A percentile compares a stretch with the other conserved stretches of the same genome.
These are phyloP conservation scores for Microdochium nivale DNA, from an alignment of 2,329 filamentous ascomycete species.

Conservation along the genomic window DNA sequence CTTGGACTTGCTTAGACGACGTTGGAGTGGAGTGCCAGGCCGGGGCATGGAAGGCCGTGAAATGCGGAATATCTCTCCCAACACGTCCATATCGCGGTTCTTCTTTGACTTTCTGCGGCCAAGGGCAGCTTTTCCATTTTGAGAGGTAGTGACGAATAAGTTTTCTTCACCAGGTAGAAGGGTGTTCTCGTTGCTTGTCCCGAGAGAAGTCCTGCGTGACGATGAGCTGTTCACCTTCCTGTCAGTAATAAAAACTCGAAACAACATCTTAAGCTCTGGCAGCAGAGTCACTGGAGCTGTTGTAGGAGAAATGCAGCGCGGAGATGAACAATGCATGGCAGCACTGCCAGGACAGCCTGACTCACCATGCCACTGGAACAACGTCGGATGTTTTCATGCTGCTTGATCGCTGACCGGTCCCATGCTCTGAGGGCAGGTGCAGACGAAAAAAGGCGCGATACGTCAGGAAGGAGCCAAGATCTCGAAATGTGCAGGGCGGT, in stretches of 20 bases:
- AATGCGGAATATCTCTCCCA: not conserved
- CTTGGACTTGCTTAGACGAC: not conserved
- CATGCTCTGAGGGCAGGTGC: too few relatives aligned
- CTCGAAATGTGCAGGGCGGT: too few relatives aligned
- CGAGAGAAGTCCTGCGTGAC: not conserved
- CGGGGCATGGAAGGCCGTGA: not conserved
- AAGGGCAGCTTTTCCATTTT: not conserved
- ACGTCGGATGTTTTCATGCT: too few relatives aligned
- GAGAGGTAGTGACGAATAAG: not conserved
- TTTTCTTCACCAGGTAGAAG: not conserved
- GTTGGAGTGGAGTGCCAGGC: not conserved
- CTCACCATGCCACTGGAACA: too few relatives aligned
- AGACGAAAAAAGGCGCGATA: too few relatives aligned
- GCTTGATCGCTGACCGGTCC: too few relatives aligned
- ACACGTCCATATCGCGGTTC: not conserved
- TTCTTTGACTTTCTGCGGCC: not conserved
- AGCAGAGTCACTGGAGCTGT: too few relatives aligned
- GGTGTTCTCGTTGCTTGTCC: not conserved
- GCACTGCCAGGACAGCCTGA: too few relatives aligned
- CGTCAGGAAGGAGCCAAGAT: too few relatives aligned
- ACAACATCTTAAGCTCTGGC: not conserved
- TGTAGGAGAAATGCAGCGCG: too few relatives aligned
- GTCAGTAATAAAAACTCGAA: not conserved
- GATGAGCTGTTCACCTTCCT: not conserved
- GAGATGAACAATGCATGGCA: too few relatives aligned